Evolutionary conservation across 169 alveolate species (phyloP).

Genomic region (Nephromyces sp.): DNA sequence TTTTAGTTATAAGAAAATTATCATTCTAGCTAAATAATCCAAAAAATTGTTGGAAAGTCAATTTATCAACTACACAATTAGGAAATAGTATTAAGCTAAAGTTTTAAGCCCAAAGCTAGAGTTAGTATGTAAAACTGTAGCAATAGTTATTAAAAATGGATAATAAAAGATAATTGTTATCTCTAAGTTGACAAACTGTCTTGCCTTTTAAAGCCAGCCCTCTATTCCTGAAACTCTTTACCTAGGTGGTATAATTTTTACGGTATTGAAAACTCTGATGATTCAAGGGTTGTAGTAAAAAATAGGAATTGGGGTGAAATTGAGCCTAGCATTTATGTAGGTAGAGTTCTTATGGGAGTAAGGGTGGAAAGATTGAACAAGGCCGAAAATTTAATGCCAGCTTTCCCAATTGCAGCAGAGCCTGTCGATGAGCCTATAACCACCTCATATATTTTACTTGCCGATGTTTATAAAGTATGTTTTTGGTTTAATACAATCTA

Average conservation of each 20-base stretch:
- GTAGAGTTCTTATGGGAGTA: constrained; percentile 70
- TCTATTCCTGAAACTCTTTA: too few species aligned
- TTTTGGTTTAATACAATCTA: constrained; percentile 24
- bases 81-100: too few species aligned
- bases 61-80: too few species aligned
- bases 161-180: too few species aligned
- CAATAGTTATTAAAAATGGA: too few species aligned
- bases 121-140: too few species aligned
- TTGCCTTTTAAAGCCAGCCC: too few species aligned
- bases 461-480: constrained; percentile 71
- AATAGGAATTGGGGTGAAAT: constrained; percentile 26
- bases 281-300: constrained; percentile 30
- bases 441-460: constrained; percentile 58
- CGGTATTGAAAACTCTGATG: constrained; percentile 52
- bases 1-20: too few species aligned
- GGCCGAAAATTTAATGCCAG: constrained; percentile 64
- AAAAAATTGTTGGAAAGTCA: too few species aligned
- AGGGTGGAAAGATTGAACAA: constrained; percentile 66
- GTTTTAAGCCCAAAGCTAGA: too few species aligned
- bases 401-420: constrained; percentile 67
- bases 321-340: constrained; percentile 58
- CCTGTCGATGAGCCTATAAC: constrained; percentile 66
- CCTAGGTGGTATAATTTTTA: constrained; percentile 77
- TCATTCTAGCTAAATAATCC: too few species aligned
- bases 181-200: too few species aligned